Evolutionary conservation across 441 rosid genomes (phyloP).

Genomic region (Jatropha podagrica): DNA sequence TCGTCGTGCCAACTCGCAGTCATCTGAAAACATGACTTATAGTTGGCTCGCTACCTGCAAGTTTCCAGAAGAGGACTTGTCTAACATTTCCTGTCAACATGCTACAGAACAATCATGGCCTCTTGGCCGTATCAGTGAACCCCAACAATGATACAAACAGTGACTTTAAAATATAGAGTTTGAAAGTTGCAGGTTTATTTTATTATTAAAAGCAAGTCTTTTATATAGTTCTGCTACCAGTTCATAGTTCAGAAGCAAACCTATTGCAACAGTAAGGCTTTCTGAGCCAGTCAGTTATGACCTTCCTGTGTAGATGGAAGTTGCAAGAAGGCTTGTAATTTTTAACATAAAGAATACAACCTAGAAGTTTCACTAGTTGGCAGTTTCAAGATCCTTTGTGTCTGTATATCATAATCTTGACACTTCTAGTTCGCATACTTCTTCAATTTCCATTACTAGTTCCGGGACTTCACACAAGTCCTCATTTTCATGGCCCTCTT

Average conservation of each 20-base stretch:
- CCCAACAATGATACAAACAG: not conserved
- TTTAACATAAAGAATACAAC: constrained; percentile 7
- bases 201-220: not conserved
- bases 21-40: constrained; percentile 17
- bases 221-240: not conserved
- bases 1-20: constrained; percentile 25
- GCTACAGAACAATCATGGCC: not conserved
- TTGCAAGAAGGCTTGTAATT: not conserved
- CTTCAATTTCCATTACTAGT: not conserved
- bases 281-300: not conserved
- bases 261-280: not conserved
- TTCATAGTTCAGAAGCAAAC: not conserved
- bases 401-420: not conserved
- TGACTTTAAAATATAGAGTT: not conserved
- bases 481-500: constrained; percentile 2
- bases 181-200: not conserved
- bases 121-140: constrained; percentile 1
- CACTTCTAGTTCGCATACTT: not conserved
- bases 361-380: not conserved
- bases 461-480: not conserved
- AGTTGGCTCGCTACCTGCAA: constrained; percentile 15
- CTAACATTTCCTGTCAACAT: constrained; percentile 1
- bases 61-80: constrained; percentile 19
- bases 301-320: not conserved
- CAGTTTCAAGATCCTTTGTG: not conserved